phyloP scores from a whole-genome alignment of 495 filamentous ascomycete genomes.

The Aspergillus leporis region DNA sequence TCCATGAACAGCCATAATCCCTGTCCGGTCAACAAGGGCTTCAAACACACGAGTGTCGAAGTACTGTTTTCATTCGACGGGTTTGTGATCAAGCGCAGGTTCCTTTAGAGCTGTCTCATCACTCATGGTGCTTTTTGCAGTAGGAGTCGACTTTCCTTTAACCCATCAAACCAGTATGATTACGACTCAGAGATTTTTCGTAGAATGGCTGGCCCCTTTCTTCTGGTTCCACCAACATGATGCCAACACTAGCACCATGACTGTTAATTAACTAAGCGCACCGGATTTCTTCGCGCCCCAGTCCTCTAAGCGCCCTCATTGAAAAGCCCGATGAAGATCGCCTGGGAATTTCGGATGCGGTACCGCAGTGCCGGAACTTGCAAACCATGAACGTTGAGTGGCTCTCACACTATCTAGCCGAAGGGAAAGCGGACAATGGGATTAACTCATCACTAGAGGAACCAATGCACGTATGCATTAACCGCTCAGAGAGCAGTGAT shows the following conservation, averaged over 20 bases:
- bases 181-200: background rate
- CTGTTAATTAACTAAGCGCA: background rate
- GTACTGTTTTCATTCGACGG: background rate
- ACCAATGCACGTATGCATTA: constrained; percentile 20
- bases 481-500: constrained; percentile 10
- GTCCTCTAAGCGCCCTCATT: background rate
- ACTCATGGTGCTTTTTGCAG: background rate
- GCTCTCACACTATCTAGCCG: background rate
- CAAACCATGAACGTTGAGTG: background rate
- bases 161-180: background rate
- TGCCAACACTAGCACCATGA: background rate
- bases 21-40: background rate
- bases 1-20: constrained; percentile 3
- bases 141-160: background rate
- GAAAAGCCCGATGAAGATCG: background rate
- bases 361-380: constrained; percentile 11
- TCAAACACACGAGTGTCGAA: background rate
- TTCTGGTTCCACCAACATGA: constrained; percentile 1
- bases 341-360: constrained; percentile 1
- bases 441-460: background rate
- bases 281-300: background rate
- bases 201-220: constrained; percentile 7
- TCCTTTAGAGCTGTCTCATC: background rate
- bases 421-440: background rate
- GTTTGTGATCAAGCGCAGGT: background rate